Percentiles rank a stretch among this genome's conserved stretches.
phyloP scores from a whole-genome alignment of 1,139 yeast species.

The Spathaspora sp. region DNA sequence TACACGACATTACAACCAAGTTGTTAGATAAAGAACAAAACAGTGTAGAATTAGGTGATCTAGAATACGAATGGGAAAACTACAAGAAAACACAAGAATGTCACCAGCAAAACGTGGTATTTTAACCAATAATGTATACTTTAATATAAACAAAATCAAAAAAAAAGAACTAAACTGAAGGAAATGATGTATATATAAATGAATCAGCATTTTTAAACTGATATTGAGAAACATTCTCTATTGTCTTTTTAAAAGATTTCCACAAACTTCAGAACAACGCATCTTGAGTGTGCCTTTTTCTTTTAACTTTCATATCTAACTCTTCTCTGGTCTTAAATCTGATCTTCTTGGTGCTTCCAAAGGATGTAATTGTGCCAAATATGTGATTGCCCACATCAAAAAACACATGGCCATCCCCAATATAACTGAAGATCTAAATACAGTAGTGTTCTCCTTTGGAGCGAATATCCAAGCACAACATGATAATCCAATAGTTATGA shows the following conservation, averaged over 20 bases:
- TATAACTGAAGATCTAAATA: slow-evolving; percentile 88
- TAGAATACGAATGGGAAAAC: not conserved
- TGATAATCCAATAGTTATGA: slow-evolving; percentile 59
- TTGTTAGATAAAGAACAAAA: not conserved
- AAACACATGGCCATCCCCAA: slow-evolving; percentile 84
- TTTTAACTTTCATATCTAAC: not conserved
- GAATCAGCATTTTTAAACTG: not conserved
- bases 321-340: slow-evolving; percentile 69
- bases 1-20: too few species aligned
- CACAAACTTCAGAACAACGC: not conserved
- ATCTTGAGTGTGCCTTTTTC: not conserved
- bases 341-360: slow-evolving; percentile 77
- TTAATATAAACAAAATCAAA: not conserved
- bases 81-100: not conserved
- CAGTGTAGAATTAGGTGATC: not conserved
- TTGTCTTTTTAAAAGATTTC: not conserved
- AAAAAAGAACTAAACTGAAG: not conserved
- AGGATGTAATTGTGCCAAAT: slow-evolving; percentile 78
- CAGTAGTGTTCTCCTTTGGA: slow-evolving; percentile 61
- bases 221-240: not conserved
- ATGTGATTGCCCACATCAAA: slow-evolving; percentile 94
- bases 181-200: not conserved
- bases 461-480: slow-evolving; percentile 64
- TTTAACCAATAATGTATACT: not conserved
- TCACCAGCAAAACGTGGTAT: not conserved